These are phyloP conservation scores for Paramarasmius palmivorus DNA, from an alignment of 1,284 basidiomycete genomes.

Conservation along the genomic window DNA sequence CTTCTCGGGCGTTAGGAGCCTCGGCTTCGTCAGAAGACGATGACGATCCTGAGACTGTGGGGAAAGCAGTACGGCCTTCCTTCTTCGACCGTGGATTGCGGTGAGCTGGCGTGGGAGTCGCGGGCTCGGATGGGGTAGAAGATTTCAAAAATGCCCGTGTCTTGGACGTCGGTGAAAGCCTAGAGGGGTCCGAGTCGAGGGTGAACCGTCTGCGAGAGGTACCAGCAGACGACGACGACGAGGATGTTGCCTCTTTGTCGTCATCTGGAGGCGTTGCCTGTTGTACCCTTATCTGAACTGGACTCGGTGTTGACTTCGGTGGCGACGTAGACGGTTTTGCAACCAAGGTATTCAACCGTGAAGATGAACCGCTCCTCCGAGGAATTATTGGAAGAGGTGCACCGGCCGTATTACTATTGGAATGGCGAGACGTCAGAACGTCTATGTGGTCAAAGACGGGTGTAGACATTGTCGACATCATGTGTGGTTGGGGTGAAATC, in stretches of 20 bases:
- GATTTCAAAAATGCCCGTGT: conserved; percentile 27
- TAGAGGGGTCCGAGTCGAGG: conserved; percentile 28
- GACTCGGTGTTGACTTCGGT: conserved; percentile 16
- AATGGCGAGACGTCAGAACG: conserved; percentile 39
- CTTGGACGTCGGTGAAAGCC: conserved; percentile 35
- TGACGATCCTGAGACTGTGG: background rate
- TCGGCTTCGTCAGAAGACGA: background rate
- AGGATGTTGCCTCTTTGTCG: conserved; percentile 32
- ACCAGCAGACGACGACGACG: conserved; percentile 26
- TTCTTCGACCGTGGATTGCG: conserved; percentile 30
- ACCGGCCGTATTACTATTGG: conserved; percentile 47
- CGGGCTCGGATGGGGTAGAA: conserved; percentile 38
- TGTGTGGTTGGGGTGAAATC: conserved; percentile 37
- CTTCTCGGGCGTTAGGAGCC: conserved; percentile 3
- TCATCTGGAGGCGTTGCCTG: conserved; percentile 24
- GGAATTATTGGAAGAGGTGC: conserved; percentile 58
- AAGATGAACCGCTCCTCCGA: conserved; percentile 37
- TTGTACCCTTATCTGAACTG: conserved; percentile 33
- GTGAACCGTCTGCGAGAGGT: conserved; percentile 21
- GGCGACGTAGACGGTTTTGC: conserved; percentile 13
- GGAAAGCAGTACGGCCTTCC: conserved; percentile 14
- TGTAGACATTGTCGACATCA: conserved; percentile 28
- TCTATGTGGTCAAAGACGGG: conserved; percentile 22
- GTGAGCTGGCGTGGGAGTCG: conserved; percentile 37
- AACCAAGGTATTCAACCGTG: conserved; percentile 16